Percentiles rank a stretch among this genome's conserved stretches.
Conservation (phyloP, 2,329 filamentous ascomycete genomes). For the Phaeosphaeriaceae sp. region DNA sequence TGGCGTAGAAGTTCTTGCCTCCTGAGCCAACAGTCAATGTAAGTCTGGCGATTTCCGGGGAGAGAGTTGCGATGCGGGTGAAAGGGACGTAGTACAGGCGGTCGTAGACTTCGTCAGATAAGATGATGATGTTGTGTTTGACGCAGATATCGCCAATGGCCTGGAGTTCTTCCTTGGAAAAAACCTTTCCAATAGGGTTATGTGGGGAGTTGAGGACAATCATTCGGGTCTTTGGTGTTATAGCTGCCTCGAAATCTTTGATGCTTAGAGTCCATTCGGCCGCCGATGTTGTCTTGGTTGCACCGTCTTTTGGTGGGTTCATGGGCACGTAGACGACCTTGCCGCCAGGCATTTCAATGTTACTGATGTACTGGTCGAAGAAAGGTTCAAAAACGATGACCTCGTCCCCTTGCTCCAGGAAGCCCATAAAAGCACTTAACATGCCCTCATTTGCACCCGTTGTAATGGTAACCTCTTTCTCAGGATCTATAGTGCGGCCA, state of each 20-base stretch:
- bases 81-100: constrained; percentile 94
- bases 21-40: constrained; percentile 95
- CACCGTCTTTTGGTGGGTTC: constrained; percentile 83
- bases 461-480: constrained; percentile 93
- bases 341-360: constrained; percentile 97
- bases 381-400: constrained; percentile 98
- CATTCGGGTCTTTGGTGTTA: constrained; percentile 92
- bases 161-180: constrained; percentile 80
- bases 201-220: constrained; percentile 89
- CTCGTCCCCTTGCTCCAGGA: constrained; percentile 92
- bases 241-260: constrained; percentile 77
- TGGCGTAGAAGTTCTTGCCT: constrained; percentile 98
- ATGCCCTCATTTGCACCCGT: constrained; percentile 91
- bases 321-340: constrained; percentile 96
- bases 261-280: constrained; percentile 90
- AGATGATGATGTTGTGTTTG: constrained; percentile 90
- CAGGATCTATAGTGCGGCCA: constrained; percentile 79
- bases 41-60: constrained; percentile 83
- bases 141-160: constrained; percentile 87
- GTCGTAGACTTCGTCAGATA: constrained; percentile 79
- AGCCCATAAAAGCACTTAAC: constrained; percentile 97
- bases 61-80: constrained; percentile 88
- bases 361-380: constrained; percentile 99
- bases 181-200: constrained; percentile 97
- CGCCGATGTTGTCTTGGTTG: constrained; percentile 79